Base-by-base conservation (phyloP, 371 early-diverging fungal genomes). In the Rhizomucor pusillus region DNA sequence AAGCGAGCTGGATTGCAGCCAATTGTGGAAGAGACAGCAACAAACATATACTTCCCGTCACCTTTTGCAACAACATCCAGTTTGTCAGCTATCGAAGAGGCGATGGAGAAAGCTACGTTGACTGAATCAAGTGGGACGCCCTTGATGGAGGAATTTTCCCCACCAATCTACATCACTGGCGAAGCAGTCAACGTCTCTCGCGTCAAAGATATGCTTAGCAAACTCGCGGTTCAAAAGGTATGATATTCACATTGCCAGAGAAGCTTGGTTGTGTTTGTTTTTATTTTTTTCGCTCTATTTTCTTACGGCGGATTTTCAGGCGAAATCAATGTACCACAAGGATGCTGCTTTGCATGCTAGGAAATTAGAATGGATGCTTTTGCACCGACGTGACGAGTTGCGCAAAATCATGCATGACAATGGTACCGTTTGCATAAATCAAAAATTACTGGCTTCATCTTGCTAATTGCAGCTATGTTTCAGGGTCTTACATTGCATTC, bases 301-400 rank as follows among this genome's bases (percentile, higher is more conserved):
- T 25, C 16, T 44, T 55, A 29, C 7, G 29, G 29, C 29, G 29
- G 29, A 3, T 48, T 39, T 47, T 16, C 54, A 75, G 76, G 63
- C 64, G 14, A 72, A 75, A 52, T 75, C 76, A 7, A 76, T 76
- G 77, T 71, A 76, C 56, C 69, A 68, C 55, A 76, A 76, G 52
- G 67, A 67, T 14, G 57, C 67, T 20, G 37, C 57, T 3, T 60
- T 75, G 39, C 59, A 69, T 55, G 69, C 86, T 18, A 74, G 87
- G 18, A 90, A 90, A 62, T 55, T 91, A 50, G 92, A 91, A 57
- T 91, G 90, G 90, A 77, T 90, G 71, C 54, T 87, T 24, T 62
- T 82, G 23, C 76, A 82, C 52, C 70, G 82, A 24, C 78, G 78
- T 12, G 82, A 83, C 47, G 73, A 82, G 50, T 52, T 91, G 11